These are phyloP conservation scores for Leptographium radiaticola DNA, from an alignment of 2,329 filamentous ascomycete species.

Conservation along the genomic window DNA sequence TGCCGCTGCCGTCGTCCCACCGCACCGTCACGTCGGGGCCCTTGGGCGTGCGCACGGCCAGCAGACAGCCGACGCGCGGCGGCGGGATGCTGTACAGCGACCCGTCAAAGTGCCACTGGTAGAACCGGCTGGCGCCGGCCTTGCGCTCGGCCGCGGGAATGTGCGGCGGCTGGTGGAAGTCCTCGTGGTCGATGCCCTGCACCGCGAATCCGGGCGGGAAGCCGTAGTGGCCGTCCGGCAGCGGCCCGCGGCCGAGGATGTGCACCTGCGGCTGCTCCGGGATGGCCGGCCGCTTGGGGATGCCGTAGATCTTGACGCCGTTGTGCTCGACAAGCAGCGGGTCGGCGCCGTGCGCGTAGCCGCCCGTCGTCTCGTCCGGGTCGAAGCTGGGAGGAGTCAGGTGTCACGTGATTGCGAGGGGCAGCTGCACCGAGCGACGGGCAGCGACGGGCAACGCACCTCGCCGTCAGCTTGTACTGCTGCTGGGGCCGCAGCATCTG, in stretches of 20 bases:
- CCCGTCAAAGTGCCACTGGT: slow-evolving; percentile 24
- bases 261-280: not conserved
- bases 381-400: slow-evolving; percentile 16
- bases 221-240: slow-evolving; percentile 21
- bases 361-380: slow-evolving; percentile 21
- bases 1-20: slow-evolving; percentile 23
- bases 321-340: slow-evolving; percentile 14
- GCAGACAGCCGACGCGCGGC: slow-evolving; percentile 21
- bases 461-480: slow-evolving; percentile 20
- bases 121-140: slow-evolving; percentile 20
- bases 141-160: slow-evolving; percentile 19
- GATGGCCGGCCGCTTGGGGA: slow-evolving; percentile 16
- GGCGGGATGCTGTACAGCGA: slow-evolving; percentile 22
- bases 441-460: not conserved
- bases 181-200: slow-evolving; percentile 21
- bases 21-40: slow-evolving; percentile 14
- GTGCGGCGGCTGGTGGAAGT: slow-evolving; percentile 23
- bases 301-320: slow-evolving; percentile 21
- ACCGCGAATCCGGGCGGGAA: slow-evolving; percentile 12
- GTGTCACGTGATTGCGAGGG: not conserved
- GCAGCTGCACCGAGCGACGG: not conserved
- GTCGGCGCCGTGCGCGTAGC: slow-evolving; percentile 23
- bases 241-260: slow-evolving; percentile 20
- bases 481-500: slow-evolving; percentile 21
- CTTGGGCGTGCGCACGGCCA: slow-evolving; percentile 20